Evolutionary conservation across 768 basidiomycete genomes (phyloP).

Genomic region (Pholiota molesta): DNA sequence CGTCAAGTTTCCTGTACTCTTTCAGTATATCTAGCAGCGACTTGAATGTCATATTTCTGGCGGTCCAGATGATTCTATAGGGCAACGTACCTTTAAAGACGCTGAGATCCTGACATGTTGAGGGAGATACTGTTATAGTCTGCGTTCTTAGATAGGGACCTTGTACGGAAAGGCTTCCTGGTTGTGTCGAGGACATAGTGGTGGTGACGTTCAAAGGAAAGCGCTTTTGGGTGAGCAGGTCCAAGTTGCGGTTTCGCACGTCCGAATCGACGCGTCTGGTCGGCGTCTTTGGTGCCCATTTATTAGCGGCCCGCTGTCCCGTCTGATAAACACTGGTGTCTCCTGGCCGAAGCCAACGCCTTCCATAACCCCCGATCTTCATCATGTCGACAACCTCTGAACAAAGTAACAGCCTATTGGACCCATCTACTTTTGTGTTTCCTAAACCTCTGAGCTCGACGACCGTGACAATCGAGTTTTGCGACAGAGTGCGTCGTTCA

Average conservation of each 20-base stretch:
- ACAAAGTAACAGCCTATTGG: slow-evolving; percentile 28
- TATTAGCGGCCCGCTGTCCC: slow-evolving; percentile 4
- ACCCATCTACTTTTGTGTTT: slow-evolving; percentile 58
- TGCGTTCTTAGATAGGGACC: slow-evolving; percentile 61
- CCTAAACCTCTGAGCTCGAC: slow-evolving; percentile 48
- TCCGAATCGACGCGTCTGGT: slow-evolving; percentile 4
- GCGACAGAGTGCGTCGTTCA: slow-evolving; percentile 71
- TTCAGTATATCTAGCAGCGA: slow-evolving; percentile 65
- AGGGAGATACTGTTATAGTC: slow-evolving; percentile 64
- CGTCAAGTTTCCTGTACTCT: slow-evolving; percentile 82
- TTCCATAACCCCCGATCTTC: not conserved
- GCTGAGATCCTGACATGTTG: slow-evolving; percentile 73
- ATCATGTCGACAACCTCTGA: slow-evolving; percentile 11
- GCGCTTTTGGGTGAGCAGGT: not conserved
- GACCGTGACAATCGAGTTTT: slow-evolving; percentile 87
- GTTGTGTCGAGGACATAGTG: slow-evolving; percentile 43
- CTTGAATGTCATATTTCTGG: not conserved
- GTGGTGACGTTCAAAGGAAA: not conserved
- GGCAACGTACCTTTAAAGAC: slow-evolving; percentile 68
- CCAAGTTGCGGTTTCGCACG: slow-evolving; percentile 3
- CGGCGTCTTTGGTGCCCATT: not conserved
- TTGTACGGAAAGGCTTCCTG: slow-evolving; percentile 73
- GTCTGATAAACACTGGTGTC: not conserved
- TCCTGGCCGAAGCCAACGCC: not conserved
- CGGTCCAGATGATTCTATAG: slow-evolving; percentile 4